phyloP scores from a whole-genome alignment of 2,329 filamentous ascomycete species.

The Alternaria gaisen region DNA sequence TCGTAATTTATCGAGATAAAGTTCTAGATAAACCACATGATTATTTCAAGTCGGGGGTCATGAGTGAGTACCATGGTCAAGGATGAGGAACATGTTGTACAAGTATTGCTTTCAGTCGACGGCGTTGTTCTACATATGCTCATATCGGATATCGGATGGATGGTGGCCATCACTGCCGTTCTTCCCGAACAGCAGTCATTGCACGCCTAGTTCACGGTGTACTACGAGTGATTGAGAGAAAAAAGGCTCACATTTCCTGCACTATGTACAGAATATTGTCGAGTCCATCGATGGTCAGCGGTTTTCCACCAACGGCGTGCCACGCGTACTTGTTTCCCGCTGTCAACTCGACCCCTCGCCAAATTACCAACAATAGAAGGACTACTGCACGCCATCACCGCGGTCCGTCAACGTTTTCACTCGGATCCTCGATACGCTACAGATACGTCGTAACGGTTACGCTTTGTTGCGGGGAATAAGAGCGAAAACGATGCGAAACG shows the following conservation, averaged over 20 bases:
- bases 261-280: not conserved
- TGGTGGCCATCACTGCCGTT: too few species aligned
- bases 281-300: not conserved
- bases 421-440: not conserved
- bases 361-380: not conserved
- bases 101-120: not conserved
- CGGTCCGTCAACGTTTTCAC: not conserved
- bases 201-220: not conserved
- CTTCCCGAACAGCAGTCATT: not conserved
- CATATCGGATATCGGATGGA: not conserved
- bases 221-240: not conserved
- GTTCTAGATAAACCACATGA: not conserved
- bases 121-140: not conserved
- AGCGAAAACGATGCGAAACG: not conserved
- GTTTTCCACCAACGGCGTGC: not conserved
- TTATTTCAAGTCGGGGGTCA: not conserved
- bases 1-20: not conserved
- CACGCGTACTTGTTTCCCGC: not conserved
- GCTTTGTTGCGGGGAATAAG: conserved; percentile 5
- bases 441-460: not conserved
- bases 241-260: not conserved
- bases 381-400: not conserved
- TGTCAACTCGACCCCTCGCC: not conserved
- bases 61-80: not conserved
- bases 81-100: not conserved